Evolutionary conservation across 495 filamentous ascomycete species (phyloP).

Genomic region (Xylaria bambusicola): DNA sequence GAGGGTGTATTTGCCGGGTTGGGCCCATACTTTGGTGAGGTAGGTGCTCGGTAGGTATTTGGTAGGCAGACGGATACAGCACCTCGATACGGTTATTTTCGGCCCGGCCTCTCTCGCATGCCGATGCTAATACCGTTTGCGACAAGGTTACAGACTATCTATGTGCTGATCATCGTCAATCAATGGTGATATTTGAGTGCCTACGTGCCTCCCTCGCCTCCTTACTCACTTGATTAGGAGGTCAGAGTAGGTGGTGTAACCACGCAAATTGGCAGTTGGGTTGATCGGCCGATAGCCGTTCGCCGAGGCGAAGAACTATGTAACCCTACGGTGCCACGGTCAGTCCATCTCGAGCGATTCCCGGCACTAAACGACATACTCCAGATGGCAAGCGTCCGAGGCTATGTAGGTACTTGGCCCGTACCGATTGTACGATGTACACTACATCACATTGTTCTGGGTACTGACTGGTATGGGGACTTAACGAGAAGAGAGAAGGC

Average conservation of each 20-base stretch:
- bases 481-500: background rate
- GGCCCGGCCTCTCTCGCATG: no score
- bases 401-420: no score
- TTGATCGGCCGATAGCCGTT: constrained; percentile 11
- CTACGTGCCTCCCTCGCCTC: no score
- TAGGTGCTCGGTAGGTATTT: no score
- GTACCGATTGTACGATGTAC: background rate
- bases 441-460: background rate
- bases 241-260: no score
- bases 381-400: background rate
- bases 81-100: constrained; percentile 2
- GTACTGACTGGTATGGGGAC: no score
- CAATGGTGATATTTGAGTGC: background rate
- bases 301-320: background rate
- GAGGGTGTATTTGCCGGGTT: background rate
- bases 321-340: background rate
- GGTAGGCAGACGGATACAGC: background rate
- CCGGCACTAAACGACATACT: constrained; percentile 10
- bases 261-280: constrained; percentile 3
- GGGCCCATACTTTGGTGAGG: no score
- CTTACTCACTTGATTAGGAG: no score
- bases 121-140: background rate
- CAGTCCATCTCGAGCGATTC: background rate
- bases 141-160: background rate
- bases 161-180: background rate